A percentile compares a stretch with the other conserved stretches of the same genome.
These are phyloP conservation scores for Priceomyces melissophilus DNA, from an alignment of 805 yeast species.

Conservation along the genomic window DNA sequence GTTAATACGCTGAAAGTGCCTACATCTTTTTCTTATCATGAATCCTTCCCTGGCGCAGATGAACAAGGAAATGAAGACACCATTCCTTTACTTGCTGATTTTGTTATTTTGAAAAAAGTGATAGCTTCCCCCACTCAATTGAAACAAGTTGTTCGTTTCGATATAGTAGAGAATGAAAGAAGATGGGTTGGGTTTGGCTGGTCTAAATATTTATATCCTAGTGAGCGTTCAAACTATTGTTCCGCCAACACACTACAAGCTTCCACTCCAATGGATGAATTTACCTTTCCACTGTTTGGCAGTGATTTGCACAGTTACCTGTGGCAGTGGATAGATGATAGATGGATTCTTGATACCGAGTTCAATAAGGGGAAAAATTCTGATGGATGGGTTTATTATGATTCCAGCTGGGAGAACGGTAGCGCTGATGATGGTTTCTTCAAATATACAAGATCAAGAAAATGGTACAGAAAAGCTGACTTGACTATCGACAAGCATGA, in stretches of 20 bases:
- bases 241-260: constrained; percentile 31
- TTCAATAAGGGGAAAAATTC: constrained; percentile 32
- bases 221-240: constrained; percentile 50
- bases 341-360: constrained; percentile 47
- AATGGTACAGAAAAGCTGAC: constrained; percentile 48
- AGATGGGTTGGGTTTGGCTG: constrained; percentile 64
- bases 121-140: constrained; percentile 39
- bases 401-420: constrained; percentile 47
- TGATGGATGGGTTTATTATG: constrained; percentile 56
- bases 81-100: constrained; percentile 28
- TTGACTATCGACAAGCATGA: constrained; percentile 22
- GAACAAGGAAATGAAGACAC: constrained; percentile 7
- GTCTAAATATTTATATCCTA: constrained; percentile 48
- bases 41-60: constrained; percentile 11
- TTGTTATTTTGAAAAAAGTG: constrained; percentile 36
- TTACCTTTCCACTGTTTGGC: constrained; percentile 44
- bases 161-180: constrained; percentile 54
- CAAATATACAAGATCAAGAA: constrained; percentile 50
- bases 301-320: constrained; percentile 35
- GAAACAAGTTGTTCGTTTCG: constrained; percentile 48
- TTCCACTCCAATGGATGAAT: constrained; percentile 31
- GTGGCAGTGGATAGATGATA: constrained; percentile 58
- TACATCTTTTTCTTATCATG: constrained; percentile 1
- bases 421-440: constrained; percentile 42
- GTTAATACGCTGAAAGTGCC: constrained; percentile 13